Evolutionary conservation across 2,329 filamentous ascomycete genomes (phyloP).

Genomic region (Diaporthe sp.): DNA sequence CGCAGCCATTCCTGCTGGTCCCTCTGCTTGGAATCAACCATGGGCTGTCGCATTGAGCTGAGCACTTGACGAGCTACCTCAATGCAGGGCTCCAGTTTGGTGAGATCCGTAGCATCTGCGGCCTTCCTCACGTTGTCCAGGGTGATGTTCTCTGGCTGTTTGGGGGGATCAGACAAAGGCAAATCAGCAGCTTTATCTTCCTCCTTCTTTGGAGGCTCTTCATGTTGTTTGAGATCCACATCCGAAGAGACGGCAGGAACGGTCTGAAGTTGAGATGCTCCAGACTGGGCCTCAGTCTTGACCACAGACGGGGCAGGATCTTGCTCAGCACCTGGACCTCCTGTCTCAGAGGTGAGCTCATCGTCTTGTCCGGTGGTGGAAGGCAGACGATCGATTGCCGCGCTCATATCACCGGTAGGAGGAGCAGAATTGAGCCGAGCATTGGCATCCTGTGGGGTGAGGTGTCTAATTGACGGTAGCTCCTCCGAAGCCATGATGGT

Average conservation of each 20-base stretch:
- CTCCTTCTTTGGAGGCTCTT: neutral
- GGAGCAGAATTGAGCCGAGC: neutral
- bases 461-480: neutral
- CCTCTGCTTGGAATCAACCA: too few species aligned
- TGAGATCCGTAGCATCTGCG: neutral
- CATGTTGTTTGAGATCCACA: neutral
- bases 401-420: neutral
- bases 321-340: neutral
- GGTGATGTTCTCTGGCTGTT: neutral
- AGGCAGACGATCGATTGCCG: neutral
- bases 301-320: neutral
- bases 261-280: neutral
- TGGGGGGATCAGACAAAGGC: too few species aligned
- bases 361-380: neutral
- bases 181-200: neutral
- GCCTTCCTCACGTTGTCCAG: conserved; percentile 10
- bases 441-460: neutral
- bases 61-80: neutral
- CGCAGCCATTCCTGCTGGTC: too few species aligned
- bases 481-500: conserved; percentile 1
- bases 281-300: conserved; percentile 7
- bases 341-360: neutral
- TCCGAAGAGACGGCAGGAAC: neutral
- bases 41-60: conserved; percentile 7
- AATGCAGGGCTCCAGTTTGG: neutral